phyloP scores from a whole-genome alignment of 2,329 filamentous ascomycete genomes.

The Nemania bipapillata region DNA sequence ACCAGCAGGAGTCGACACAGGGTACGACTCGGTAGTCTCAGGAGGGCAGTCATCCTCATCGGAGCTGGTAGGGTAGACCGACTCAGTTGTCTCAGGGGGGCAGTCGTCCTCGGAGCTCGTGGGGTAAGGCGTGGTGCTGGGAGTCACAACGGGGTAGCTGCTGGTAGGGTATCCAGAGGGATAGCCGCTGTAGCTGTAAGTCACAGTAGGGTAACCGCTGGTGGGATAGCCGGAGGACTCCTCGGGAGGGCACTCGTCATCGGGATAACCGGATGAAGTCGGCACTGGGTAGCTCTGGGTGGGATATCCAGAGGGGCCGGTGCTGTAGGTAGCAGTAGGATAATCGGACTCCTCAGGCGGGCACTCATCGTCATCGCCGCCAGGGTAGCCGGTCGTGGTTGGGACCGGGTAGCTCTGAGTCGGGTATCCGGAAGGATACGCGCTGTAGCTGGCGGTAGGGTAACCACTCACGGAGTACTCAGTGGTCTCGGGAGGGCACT shows the following conservation, averaged over 20 bases:
- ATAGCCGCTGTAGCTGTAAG: conserved; percentile 29
- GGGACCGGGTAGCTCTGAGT: conserved; percentile 30
- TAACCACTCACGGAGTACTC: conserved; percentile 22
- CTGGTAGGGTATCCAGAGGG: conserved; percentile 16
- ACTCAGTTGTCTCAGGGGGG: conserved; percentile 8
- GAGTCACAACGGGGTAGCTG: conserved; percentile 30
- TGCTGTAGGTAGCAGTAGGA: conserved; percentile 32
- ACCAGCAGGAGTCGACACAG: background rate
- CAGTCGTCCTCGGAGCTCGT: conserved; percentile 6
- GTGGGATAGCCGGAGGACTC: conserved; percentile 21
- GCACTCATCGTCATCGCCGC: conserved; percentile 33
- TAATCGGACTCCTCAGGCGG: conserved; percentile 25
- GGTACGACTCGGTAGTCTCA: conserved; percentile 28
- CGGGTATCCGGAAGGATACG: conserved; percentile 29
- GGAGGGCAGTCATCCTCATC: conserved; percentile 32
- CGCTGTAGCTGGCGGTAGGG: conserved; percentile 33
- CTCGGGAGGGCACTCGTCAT: conserved; percentile 30
- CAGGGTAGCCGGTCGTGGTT: conserved; percentile 31
- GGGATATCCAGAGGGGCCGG: conserved; percentile 26
- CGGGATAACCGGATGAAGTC: conserved; percentile 20
- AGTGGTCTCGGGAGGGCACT: conserved; percentile 32
- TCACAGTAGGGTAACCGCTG: conserved; percentile 21
- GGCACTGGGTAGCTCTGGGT: conserved; percentile 29
- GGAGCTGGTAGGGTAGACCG: background rate
- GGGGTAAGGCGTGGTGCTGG: conserved; percentile 18